These are phyloP conservation scores for Naganishia vaughanmartiniae DNA, from an alignment of 768 basidiomycete genomes.

Conservation along the genomic window DNA sequence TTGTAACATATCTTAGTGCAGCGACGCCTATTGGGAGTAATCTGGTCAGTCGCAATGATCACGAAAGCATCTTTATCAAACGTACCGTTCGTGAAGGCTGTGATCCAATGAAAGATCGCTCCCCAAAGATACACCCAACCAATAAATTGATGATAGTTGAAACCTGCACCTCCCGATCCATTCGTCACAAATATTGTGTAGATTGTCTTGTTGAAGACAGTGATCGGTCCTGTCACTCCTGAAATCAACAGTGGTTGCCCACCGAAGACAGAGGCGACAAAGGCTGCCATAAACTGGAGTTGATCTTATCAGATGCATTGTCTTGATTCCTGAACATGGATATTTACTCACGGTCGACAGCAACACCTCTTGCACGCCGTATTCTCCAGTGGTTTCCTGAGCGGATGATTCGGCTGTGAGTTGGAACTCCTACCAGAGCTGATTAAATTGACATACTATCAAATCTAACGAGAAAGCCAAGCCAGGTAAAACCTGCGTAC, in stretches of 20 bases:
- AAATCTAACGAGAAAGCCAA: conserved; percentile 89
- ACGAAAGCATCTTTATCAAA: background rate
- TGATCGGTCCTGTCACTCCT: conserved; percentile 91
- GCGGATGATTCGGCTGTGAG: background rate
- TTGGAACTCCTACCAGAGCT: conserved; percentile 65
- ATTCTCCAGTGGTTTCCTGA: conserved; percentile 74
- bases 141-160: conserved; percentile 77
- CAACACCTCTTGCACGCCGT: conserved; percentile 84
- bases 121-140: conserved; percentile 93
- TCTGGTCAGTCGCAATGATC: background rate
- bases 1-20: conserved; percentile 78
- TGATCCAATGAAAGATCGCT: conserved; percentile 74
- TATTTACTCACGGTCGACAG: conserved; percentile 42
- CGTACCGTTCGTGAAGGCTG: conserved; percentile 73
- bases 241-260: conserved; percentile 89
- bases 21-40: conserved; percentile 56
- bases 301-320: conserved; percentile 46
- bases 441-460: conserved; percentile 54
- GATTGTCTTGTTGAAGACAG: conserved; percentile 87
- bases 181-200: conserved; percentile 63
- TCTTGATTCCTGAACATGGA: background rate
- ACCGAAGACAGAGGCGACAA: conserved; percentile 79
- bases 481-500: conserved; percentile 71
- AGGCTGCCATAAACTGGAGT: conserved; percentile 75
- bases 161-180: conserved; percentile 52